Percentiles rank a stretch among this genome's conserved stretches.
phyloP scores from a whole-genome alignment of 2,329 filamentous ascomycete species.

The Paraphaeosphaeria minitans region DNA sequence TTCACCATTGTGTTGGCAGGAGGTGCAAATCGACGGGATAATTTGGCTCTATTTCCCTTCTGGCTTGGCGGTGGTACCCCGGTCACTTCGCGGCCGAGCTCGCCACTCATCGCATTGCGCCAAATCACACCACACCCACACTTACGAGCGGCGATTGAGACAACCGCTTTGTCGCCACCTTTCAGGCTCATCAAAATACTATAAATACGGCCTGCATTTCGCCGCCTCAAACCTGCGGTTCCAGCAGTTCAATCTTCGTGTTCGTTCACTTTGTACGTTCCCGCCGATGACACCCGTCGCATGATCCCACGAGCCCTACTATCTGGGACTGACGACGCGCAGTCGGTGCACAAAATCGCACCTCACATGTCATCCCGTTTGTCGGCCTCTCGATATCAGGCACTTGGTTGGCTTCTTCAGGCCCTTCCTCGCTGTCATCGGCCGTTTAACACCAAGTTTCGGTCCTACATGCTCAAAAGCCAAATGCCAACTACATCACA shows the following conservation, averaged over 20 bases:
- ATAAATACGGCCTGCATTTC: not conserved
- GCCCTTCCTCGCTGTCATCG: conserved; percentile 2
- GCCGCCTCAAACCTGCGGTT: not conserved
- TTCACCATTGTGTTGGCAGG: too few relatives aligned
- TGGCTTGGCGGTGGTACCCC: not conserved
- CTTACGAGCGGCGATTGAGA: not conserved
- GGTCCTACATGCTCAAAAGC: conserved; percentile 9
- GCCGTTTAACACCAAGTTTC: conserved; percentile 10
- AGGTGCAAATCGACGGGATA: too few relatives aligned
- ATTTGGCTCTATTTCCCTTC: too few relatives aligned
- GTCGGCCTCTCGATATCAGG: conserved; percentile 7
- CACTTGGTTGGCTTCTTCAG: not conserved
- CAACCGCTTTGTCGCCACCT: not conserved
- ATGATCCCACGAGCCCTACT: not conserved
- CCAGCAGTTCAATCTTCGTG: not conserved
- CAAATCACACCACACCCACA: not conserved
- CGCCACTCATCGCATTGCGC: not conserved
- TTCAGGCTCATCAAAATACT: not conserved
- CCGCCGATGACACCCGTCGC: not conserved
- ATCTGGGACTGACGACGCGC: conserved; percentile 6
- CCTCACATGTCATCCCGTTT: conserved; percentile 9
- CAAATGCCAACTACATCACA: conserved; percentile 8
- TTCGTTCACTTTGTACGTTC: not conserved
- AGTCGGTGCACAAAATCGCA: not conserved
- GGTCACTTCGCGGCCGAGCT: too few relatives aligned